Conservation (phyloP, 2,329 filamentous ascomycete species). For the Ophiognomonia clavigignenti-juglandacearum region DNA sequence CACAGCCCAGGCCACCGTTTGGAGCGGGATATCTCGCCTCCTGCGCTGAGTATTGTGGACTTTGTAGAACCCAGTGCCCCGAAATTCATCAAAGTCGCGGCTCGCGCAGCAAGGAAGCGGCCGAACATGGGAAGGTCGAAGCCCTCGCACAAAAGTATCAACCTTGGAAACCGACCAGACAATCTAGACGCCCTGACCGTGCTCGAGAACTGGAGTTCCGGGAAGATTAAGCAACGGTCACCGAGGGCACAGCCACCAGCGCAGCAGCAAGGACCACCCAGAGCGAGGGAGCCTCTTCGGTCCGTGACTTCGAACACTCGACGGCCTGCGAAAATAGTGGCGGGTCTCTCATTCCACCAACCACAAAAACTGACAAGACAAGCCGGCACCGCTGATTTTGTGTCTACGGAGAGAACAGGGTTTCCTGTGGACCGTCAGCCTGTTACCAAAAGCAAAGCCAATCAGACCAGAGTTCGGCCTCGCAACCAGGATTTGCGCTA, state of each 20-base stretch:
- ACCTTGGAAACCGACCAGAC: constrained; percentile 56
- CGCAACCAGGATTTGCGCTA: background rate
- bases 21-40: constrained; percentile 20
- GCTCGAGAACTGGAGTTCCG: constrained; percentile 51
- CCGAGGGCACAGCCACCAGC: constrained; percentile 1
- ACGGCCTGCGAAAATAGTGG: background rate
- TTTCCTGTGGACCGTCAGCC: background rate
- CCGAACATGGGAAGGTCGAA: constrained; percentile 48
- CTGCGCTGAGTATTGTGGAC: constrained; percentile 57
- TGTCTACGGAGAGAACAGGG: constrained; percentile 17
- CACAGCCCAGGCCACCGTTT: constrained; percentile 1
- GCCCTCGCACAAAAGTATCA: constrained; percentile 51
- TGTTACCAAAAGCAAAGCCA: background rate
- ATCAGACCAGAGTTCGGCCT: background rate
- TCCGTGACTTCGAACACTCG: constrained; percentile 19
- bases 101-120: constrained; percentile 47
- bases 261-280: constrained; percentile 8
- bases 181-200: constrained; percentile 52
- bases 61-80: constrained; percentile 49
- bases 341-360: constrained; percentile 20
- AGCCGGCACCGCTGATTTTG: constrained; percentile 26
- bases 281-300: constrained; percentile 21
- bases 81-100: constrained; percentile 56
- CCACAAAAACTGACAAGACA: constrained; percentile 25
- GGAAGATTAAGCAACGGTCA: constrained; percentile 39